Evolutionary conservation across 305 asterid genomes (phyloP).

Genomic region (Fraxinus xanthoxyloides): DNA sequence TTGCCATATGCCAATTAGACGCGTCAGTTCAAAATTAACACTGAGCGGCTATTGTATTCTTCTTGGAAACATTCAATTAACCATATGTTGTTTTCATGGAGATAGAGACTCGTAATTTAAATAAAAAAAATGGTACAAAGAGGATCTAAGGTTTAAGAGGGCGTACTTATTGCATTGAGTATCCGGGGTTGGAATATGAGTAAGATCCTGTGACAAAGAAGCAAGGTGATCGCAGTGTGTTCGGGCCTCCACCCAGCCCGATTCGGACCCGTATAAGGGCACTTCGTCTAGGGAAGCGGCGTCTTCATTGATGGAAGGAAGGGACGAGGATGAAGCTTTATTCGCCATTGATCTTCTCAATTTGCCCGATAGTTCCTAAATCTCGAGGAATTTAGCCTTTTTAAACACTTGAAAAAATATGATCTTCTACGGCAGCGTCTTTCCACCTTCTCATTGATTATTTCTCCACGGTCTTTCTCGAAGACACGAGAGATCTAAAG

Average conservation of each 20-base stretch:
- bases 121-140: neutral
- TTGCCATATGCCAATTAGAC: neutral
- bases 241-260: slow-evolving; percentile 89
- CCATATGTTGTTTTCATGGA: neutral
- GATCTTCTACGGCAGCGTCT: neutral
- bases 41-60: neutral
- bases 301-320: slow-evolving; percentile 27
- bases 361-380: neutral
- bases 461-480: neutral
- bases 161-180: slow-evolving; percentile 70
- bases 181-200: slow-evolving; percentile 62
- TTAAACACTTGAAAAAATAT: neutral
- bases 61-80: neutral
- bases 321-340: slow-evolving; percentile 38
- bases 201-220: slow-evolving; percentile 57
- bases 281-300: slow-evolving; percentile 25
- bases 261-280: slow-evolving; percentile 50
- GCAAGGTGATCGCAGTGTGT: slow-evolving; percentile 77
- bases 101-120: neutral
- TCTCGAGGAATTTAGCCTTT: neutral
- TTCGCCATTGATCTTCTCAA: slow-evolving; percentile 34
- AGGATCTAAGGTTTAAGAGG: slow-evolving; percentile 17
- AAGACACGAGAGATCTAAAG: neutral
- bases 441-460: neutral
- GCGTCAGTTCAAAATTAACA: neutral